Percentiles rank a stretch among this genome's conserved stretches.
Conservation (phyloP, 306 rosid genomes). For the Crotalaria pallida region DNA sequence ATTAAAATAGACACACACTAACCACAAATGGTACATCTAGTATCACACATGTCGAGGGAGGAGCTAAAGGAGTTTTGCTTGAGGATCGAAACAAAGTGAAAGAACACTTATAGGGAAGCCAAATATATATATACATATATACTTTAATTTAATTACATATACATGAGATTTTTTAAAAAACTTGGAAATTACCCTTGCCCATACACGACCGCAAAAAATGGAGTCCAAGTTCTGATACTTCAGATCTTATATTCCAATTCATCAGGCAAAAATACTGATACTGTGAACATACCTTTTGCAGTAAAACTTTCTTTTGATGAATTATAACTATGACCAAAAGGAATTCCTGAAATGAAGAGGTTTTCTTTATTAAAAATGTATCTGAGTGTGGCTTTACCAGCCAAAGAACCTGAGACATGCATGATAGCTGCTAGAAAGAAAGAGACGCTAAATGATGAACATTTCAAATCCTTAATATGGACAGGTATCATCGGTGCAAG, state of each 20-base stretch:
- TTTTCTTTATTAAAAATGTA: conserved; percentile 46
- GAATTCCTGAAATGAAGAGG: conserved; percentile 85
- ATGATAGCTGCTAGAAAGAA: conserved; percentile 27
- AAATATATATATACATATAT: too few species aligned
- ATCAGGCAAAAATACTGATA: conserved; percentile 28
- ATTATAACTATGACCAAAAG: conserved; percentile 70
- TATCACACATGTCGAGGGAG: background rate
- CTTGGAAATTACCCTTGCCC: background rate
- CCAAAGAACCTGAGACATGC: conserved; percentile 32
- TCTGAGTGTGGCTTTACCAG: conserved; percentile 29
- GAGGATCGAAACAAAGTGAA: background rate
- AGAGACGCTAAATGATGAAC: conserved; percentile 9
- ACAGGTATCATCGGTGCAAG: conserved; percentile 17
- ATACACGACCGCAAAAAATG: conserved; percentile 3
- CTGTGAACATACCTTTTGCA: conserved; percentile 80
- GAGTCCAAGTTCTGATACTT: conserved; percentile 10
- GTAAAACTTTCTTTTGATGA: conserved; percentile 78
- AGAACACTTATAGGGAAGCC: background rate
- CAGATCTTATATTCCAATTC: conserved; percentile 13
- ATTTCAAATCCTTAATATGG: conserved; percentile 20
- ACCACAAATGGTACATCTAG: background rate
- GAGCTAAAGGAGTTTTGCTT: background rate
- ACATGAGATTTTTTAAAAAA: background rate
- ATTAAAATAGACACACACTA: background rate
- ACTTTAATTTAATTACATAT: too few species aligned